Base-by-base conservation (phyloP, 2,329 filamentous ascomycete species). In the Colletotrichum shisoi region DNA sequence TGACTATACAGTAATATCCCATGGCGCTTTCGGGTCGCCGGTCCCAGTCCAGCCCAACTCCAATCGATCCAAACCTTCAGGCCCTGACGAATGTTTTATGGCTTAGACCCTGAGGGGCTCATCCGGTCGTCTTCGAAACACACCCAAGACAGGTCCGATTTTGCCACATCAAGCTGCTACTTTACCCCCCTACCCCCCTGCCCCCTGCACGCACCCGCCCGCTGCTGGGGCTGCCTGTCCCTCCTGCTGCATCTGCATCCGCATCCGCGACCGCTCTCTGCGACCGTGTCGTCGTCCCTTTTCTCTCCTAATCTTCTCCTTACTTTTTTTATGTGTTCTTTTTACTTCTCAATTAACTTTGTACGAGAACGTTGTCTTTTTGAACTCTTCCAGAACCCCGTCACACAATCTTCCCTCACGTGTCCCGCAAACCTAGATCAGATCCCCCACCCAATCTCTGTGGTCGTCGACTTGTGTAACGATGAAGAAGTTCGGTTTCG, bases 401-500 rank as follows among this genome's bases (percentile, higher is more conserved):
- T 11, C 27, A 46, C 15, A 17, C 13, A 5, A n/a, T 11, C 24
- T 12, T 45, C 57, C 40, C 46, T 31, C 9, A 27, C 19, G 34
- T 15, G 27, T 13, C n/a, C 40, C 37, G 24, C 15, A 31, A 63
- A 45, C 37, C 11, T 39, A 51, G 5, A 17, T 60, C 57, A 51
- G 5, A 17, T 60, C 57, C 42, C 53, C 39, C 52, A 61, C 61
- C 51, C 12, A 67, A 46, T 7, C 31, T 34, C 31, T 9, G 31
- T 34, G 12, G 27, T 24, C 45, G 7, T 12, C 49, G 24, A 45
- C 54, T 39, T 21, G 51, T 39, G n/a, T 12, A 73, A 77, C 69
- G 69, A 89, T 89, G 87, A 85, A 83, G 79, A 87, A 85, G 72
- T 87, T 89, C 71, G 83, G 84, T 56, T 83, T 87, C 70, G 81